Base-by-base conservation (phyloP, 2,329 filamentous ascomycete genomes). In the Aspergillus glaucus region DNA sequence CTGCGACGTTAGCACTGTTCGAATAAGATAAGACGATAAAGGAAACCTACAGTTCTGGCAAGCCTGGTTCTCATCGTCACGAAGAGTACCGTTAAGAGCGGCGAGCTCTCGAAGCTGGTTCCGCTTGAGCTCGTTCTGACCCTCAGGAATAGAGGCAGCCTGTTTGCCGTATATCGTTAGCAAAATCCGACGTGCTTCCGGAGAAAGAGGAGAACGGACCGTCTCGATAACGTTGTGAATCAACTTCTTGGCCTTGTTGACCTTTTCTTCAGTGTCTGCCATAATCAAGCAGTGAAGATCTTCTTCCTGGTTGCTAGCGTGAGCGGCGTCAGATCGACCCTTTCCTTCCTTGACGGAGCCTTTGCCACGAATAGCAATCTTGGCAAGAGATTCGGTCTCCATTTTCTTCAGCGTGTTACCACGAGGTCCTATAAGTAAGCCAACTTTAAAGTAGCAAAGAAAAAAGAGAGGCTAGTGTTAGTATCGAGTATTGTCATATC, bases 291-390 rank as follows among this genome's bases (percentile, higher is more conserved):
- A 98, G 75, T 98, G 93, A 50, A 98, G 80, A 70, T 98, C 93
- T 75, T 98, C 93, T 78, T 98, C 93, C 80, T 98, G 93, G 79
- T 98, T 98, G 81, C 93, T 97, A 71, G 92, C 90, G 74, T 98
- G 93, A 76, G 93, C 93, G 63, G 93, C 93, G 72, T 98, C 93
- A 76, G 93, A 97, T 60, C 93, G 90, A 60, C 93, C 93, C 73
- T 98, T 98, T 78, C 93, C 93, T 81, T 98, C 93, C 75, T 98
- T 98, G 70, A 98, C 93, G 63, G 93, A 98, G 69, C 93, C 93
- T 76, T 98, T 98, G 78, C 93, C 93, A 74, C 93, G 92, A 68
- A 98, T 98, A 61, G 93, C 93, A 77, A 98, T 98, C 75, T 98
- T 98, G 70, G 93, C 93, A 56, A 86, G 86, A 49, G 93, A 98